Evolutionary conservation across 352 stramenopile species (phyloP).

Genomic region (Pythium periplocum): DNA sequence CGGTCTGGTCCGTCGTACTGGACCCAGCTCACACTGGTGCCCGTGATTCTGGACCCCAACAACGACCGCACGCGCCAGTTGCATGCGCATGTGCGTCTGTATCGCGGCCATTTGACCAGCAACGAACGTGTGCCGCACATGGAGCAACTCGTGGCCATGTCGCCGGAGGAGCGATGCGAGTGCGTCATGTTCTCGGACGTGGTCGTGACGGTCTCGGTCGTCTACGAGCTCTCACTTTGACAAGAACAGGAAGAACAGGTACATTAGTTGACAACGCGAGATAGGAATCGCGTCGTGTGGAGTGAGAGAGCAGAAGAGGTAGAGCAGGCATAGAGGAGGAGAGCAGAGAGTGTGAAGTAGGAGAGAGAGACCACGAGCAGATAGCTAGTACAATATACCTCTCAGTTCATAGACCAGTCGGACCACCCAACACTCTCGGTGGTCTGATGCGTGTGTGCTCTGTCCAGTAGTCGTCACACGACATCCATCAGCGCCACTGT

Average conservation of each 20-base stretch:
- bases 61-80: slow-evolving; percentile 3
- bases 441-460: too few relatives aligned
- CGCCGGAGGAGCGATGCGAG: slow-evolving; percentile 9
- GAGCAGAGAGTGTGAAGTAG: too few relatives aligned
- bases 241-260: not conserved
- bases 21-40: slow-evolving; percentile 13
- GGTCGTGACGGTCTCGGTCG: not conserved
- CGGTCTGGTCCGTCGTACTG: slow-evolving; percentile 17
- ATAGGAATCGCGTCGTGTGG: too few relatives aligned
- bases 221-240: not conserved
- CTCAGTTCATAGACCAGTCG: too few relatives aligned
- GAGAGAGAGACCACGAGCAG: too few relatives aligned
- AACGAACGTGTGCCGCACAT: not conserved
- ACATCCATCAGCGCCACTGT: too few relatives aligned
- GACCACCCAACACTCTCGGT: too few relatives aligned
- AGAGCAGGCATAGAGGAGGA: too few relatives aligned
- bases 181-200: not conserved
- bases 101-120: slow-evolving; percentile 10
- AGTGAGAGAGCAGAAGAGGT: too few relatives aligned
- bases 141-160: slow-evolving; percentile 8
- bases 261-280: too few relatives aligned
- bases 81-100: slow-evolving; percentile 13
- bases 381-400: too few relatives aligned
- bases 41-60: not conserved
- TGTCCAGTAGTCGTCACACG: too few relatives aligned